Conservation (phyloP, 352 stramenopile genomes). For the Pythium sp. region DNA sequence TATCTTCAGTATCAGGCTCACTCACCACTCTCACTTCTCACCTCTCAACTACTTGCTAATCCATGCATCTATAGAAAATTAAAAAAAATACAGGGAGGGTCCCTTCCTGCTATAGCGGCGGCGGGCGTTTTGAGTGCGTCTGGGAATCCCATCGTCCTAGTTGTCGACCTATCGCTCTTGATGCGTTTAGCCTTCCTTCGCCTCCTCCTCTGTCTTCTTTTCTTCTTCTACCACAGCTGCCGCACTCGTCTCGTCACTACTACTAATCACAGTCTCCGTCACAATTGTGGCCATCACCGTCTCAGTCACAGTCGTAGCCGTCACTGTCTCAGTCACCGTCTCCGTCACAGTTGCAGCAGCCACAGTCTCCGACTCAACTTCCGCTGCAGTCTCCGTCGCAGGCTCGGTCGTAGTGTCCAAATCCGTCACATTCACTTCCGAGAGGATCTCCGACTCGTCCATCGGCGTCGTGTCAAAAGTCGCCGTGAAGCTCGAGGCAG, state of each 20-base stretch:
- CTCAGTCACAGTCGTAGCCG: slow-evolving; percentile 3
- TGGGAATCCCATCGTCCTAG: slow-evolving; percentile 7
- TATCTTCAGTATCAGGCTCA: slow-evolving; percentile 10
- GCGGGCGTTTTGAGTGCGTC: background rate
- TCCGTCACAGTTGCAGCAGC: slow-evolving; percentile 2
- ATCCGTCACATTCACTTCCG: slow-evolving; percentile 14
- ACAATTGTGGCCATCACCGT: slow-evolving; percentile 16
- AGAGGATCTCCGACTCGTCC: slow-evolving; percentile 44
- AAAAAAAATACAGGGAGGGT: slow-evolving; percentile 14
- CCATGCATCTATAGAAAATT: slow-evolving; percentile 15
- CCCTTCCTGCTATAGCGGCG: background rate
- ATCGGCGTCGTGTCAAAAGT: slow-evolving; percentile 59
- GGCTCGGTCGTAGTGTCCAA: background rate
- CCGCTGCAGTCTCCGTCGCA: slow-evolving; percentile 23
- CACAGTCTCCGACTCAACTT: slow-evolving; percentile 13
- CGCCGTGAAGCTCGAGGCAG: slow-evolving; percentile 39
- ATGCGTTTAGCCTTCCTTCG: slow-evolving; percentile 14
- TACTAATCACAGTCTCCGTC: slow-evolving; percentile 14
- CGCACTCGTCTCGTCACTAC: slow-evolving; percentile 20
- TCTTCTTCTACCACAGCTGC: slow-evolving; percentile 10
- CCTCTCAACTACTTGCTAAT: slow-evolving; percentile 10
- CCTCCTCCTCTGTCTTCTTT: slow-evolving; percentile 7
- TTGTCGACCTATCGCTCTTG: slow-evolving; percentile 17
- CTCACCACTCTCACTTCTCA: slow-evolving; percentile 2
- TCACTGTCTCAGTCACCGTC: slow-evolving; percentile 5